Base-by-base conservation (phyloP, 371 early-diverging fungal genomes). In the Caulochytrium protostelioides region DNA sequence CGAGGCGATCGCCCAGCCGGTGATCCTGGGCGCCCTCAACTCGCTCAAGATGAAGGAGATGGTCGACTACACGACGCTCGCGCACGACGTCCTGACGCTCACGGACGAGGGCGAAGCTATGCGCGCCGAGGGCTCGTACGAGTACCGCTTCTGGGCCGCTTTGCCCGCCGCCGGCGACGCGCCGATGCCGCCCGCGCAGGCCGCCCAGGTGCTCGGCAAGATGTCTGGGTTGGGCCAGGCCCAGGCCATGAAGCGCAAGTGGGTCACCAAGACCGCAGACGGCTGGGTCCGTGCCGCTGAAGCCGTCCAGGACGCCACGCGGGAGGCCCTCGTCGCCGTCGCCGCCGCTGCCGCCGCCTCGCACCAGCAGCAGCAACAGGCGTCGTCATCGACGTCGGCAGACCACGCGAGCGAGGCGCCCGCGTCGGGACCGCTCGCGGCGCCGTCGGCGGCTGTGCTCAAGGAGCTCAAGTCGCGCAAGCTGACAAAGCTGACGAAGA, bases 251-350 rank as follows among this genome's bases (percentile, higher is more conserved):
- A 13, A 8, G 7, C 15, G 20, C 7, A 13, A 31, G 31, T 7
- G 14, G 31, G 8, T 31, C n/a, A 7, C 6, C 7, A 31, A 31
- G 31, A n/a, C 10, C 7, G 31, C 6, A 31, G 10, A 10, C 8
- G 20, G 20, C 6, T 6, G 10, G 20, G 8, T 31, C 17, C 6
- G 14, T 22, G 63, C 75, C 43, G 62, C 62, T 12, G 72, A 74
- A 37, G 62, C 70, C 3, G 39, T 85, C 43, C 66, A 74, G 41
- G 85, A 85, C 25, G 70, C 85, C 32, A 85, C 81, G 62, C 78
- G 82, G 54, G 69, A 89, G 45, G 89, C 81, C 46, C 66, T 86
- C 41, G 54, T 76, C 43, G 34, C n/a, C n/a, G n/a, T n/a, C n/a
- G n/a, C n/a, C n/a, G n/a, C n/a, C n/a, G n/a, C n/a, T n/a, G n/a